Evolutionary conservation across 306 rosid species (phyloP), one percentile per base, ranked within the genome.

Genomic region (Prunus persica): DNA sequence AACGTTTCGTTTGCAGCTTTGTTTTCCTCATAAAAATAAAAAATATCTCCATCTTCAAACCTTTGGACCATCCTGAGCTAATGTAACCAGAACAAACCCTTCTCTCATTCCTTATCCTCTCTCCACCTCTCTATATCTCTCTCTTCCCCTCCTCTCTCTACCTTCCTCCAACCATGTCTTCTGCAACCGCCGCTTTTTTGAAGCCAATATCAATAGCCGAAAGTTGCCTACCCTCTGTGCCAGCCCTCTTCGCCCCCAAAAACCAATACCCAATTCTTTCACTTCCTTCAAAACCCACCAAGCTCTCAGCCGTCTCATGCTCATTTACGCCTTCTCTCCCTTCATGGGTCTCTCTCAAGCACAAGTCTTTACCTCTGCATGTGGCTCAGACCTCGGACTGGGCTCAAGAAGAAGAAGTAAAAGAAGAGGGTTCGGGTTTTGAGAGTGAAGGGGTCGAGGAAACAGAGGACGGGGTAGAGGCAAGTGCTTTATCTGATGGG

Each of bases 361-460:
- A 19, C 84, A 75, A 79, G 56, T 47, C 78, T 69, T 66, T 70
- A 15, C 57, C 74, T 22, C 61, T 79, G 38, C 66, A 68, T 20
- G 78, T 83, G 32, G 86, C 86, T 12, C 81, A 79, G 75, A 79
- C 86, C 27, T 83, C 84, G 1, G 84, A 83, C 38, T 82, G 86
- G 86, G 86, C 86, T 38, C 86, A 75, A 18, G 86, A 71, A 24
- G 86, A 58, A 12, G 72, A 67, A 8, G 54, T 38, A 47, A 46
- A 72, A 19, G 76, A 58, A 49, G 72, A 10, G 28, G 81, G 43
- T 38, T 38, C 43, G 43, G 43, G 43, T 38, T 1, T 38, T 38
- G 43, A 38, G 43, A 38, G 43, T 38, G 43, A 38, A 38, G 43
- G 43, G 43, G 43, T 38, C 9, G 43, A 38, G 60, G 32, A 52